These are phyloP conservation scores for Ophiorrhiza pumila DNA, from an alignment of 257 asterid species.

Conservation along the genomic window DNA sequence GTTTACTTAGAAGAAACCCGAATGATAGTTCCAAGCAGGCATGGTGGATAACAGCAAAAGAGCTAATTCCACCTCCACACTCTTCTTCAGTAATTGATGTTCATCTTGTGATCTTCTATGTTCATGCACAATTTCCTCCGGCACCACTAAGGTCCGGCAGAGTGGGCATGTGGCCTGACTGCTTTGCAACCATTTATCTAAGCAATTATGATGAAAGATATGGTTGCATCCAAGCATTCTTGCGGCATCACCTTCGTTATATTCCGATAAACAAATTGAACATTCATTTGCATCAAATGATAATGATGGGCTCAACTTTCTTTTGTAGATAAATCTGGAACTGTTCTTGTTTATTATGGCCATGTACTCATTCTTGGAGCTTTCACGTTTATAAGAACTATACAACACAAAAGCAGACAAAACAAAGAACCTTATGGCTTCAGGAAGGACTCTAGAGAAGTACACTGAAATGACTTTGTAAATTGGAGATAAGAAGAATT, in stretches of 20 bases:
- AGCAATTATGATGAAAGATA: conserved; percentile 39
- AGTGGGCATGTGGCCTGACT: conserved; percentile 50
- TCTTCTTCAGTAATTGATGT: neutral
- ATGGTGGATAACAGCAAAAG: conserved; percentile 19
- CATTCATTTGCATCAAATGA: conserved; percentile 29
- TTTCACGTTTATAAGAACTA: conserved; percentile 14
- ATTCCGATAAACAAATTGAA: conserved; percentile 47
- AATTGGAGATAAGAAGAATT: conserved; percentile 22
- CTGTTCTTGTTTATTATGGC: conserved; percentile 37
- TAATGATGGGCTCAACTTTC: neutral
- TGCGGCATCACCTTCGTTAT: conserved; percentile 41
- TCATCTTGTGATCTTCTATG: conserved; percentile 5
- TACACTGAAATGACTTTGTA: conserved; percentile 19
- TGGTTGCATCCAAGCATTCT: conserved; percentile 43
- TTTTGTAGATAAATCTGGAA: conserved; percentile 29
- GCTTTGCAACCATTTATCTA: conserved; percentile 44
- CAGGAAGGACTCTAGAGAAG: conserved; percentile 38
- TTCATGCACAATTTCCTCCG: conserved; percentile 11
- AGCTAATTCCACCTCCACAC: conserved; percentile 21
- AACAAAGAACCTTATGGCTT: conserved; percentile 28
- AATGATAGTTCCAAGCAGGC: conserved; percentile 8
- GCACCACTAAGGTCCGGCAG: conserved; percentile 47
- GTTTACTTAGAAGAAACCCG: neutral
- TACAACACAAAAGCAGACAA: conserved; percentile 22
- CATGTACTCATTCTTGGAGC: conserved; percentile 26